Conservation (phyloP, 352 stramenopile species). For the Lagenidium sp. region DNA sequence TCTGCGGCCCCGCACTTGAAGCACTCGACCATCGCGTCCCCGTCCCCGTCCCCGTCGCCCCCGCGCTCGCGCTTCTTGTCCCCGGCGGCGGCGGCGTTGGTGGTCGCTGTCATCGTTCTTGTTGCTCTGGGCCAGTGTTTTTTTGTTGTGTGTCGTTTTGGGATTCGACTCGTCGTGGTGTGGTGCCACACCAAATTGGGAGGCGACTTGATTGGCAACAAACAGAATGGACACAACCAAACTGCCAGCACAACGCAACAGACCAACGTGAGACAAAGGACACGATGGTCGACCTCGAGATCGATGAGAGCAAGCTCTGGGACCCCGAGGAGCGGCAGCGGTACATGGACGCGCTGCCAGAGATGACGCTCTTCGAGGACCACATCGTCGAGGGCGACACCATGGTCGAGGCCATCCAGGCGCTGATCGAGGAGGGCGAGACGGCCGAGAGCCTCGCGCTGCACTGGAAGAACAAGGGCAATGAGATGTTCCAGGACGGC, state of each 20-base stretch:
- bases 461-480: conserved; percentile 86
- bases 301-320: conserved; percentile 84
- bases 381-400: conserved; percentile 80
- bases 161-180: background rate
- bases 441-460: conserved; percentile 76
- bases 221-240: background rate
- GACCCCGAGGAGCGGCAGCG: conserved; percentile 62
- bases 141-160: background rate
- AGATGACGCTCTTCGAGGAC: conserved; percentile 87
- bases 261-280: no score
- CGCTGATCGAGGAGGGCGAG: conserved; percentile 82
- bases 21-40: conserved; percentile 19
- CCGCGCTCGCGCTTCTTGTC: no score
- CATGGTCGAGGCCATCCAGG: conserved; percentile 82
- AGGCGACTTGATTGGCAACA: conserved; percentile 6
- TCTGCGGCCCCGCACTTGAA: conserved; percentile 27
- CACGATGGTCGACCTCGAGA: conserved; percentile 78
- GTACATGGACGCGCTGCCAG: conserved; percentile 78
- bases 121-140: no score
- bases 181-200: conserved; percentile 2
- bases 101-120: background rate
- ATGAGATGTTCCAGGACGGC: conserved; percentile 73
- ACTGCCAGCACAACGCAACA: background rate
- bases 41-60: no score
- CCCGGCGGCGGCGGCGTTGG: no score